Evolutionary conservation across 495 filamentous ascomycete genomes (phyloP).

Genomic region (Penicillium samsonianum): DNA sequence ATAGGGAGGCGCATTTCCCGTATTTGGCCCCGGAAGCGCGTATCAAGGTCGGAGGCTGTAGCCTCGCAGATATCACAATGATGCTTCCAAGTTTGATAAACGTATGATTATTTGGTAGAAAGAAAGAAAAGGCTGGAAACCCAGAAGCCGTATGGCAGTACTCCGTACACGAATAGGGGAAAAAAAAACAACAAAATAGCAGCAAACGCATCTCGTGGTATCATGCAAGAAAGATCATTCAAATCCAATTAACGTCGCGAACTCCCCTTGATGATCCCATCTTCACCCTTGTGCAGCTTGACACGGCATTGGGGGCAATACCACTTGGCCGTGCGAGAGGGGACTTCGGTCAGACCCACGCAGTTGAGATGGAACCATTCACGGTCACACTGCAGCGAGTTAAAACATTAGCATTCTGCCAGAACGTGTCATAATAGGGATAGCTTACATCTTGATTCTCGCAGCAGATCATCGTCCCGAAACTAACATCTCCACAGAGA

Average conservation of each 20-base stretch:
- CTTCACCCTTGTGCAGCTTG: slow-evolving; percentile 56
- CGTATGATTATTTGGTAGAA: background rate
- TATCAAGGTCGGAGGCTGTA: too few relatives aligned
- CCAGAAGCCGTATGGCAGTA: background rate
- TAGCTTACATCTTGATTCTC: slow-evolving; percentile 83
- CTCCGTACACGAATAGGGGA: background rate
- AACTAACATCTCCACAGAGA: slow-evolving; percentile 87
- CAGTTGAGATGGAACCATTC: slow-evolving; percentile 97
- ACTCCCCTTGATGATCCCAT: slow-evolving; percentile 43
- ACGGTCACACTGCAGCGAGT: slow-evolving; percentile 55
- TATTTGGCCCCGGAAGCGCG: too few relatives aligned
- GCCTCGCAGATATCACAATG: background rate
- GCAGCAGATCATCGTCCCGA: slow-evolving; percentile 92
- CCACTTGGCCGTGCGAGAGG: slow-evolving; percentile 82
- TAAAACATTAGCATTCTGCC: slow-evolving; percentile 17
- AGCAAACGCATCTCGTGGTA: slow-evolving; percentile 30
- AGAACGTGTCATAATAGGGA: slow-evolving; percentile 3
- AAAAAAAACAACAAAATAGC: slow-evolving; percentile 3
- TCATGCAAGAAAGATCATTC: slow-evolving; percentile 28
- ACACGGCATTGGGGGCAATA: slow-evolving; percentile 87
- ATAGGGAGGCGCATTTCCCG: too few relatives aligned
- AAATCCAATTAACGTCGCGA: slow-evolving; percentile 34
- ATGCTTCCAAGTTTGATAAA: background rate
- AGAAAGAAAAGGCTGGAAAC: background rate
- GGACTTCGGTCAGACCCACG: slow-evolving; percentile 74